Percentiles rank a stretch among this genome's conserved stretches.
Evolutionary conservation across 345 rosid species (phyloP).

Genomic region (Citrus maxima): DNA sequence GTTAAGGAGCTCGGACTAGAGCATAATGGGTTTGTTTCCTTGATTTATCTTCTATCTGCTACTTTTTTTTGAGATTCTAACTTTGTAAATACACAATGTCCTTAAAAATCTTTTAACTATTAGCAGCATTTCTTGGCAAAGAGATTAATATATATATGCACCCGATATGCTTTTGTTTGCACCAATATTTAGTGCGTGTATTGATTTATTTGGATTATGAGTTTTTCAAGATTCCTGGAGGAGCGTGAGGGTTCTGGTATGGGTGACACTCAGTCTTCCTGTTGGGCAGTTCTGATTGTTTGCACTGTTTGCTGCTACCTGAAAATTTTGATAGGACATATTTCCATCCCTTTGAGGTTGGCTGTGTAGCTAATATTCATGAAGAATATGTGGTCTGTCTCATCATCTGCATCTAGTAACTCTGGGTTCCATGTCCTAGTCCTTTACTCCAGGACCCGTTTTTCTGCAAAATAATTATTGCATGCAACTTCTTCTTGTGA

Average conservation of each 20-base stretch:
- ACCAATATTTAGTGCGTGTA: neutral
- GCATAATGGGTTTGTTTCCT: constrained; percentile 88
- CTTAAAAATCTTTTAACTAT: neutral
- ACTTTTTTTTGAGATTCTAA: neutral
- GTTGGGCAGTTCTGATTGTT: neutral
- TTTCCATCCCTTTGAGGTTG: neutral
- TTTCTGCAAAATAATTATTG: neutral
- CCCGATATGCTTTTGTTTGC: neutral
- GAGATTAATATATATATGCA: neutral
- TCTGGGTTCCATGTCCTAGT: neutral
- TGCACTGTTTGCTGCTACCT: neutral
- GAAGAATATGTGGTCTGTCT: neutral
- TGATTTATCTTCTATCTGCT: neutral
- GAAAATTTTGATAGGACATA: neutral
- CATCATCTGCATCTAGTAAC: neutral
- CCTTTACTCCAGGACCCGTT: neutral
- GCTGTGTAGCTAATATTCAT: neutral
- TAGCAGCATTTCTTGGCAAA: neutral
- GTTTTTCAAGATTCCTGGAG: neutral
- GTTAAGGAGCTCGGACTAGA: constrained; percentile 94
- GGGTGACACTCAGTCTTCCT: neutral
- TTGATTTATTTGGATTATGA: neutral
- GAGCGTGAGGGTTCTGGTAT: neutral
- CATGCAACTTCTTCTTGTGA: neutral
- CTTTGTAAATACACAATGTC: neutral